These are phyloP conservation scores for Fraxinus pennsylvanica DNA, from an alignment of 257 asterid genomes.

Conservation along the genomic window DNA sequence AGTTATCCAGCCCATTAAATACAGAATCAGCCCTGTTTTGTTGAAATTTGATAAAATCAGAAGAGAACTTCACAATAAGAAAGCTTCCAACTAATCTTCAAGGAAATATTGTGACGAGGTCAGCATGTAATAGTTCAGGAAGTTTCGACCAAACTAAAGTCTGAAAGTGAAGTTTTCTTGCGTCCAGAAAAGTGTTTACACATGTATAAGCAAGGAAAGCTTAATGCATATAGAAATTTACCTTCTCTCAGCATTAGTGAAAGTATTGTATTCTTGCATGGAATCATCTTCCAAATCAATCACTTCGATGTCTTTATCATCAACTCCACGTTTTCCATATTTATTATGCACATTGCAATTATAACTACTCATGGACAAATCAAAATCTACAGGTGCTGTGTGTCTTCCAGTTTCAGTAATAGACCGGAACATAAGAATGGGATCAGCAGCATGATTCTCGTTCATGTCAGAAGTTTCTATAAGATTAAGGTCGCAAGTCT, in stretches of 20 bases:
- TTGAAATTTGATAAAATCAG: conserved; percentile 19
- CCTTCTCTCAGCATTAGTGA: conserved; percentile 61
- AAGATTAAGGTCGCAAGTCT: conserved; percentile 86
- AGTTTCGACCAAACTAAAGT: too few species aligned
- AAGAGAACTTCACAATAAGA: too few species aligned
- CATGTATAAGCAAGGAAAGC: not conserved
- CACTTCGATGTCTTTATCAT: conserved; percentile 68
- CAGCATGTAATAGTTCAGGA: too few species aligned
- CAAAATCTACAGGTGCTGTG: conserved; percentile 55
- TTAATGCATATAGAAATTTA: conserved; percentile 27
- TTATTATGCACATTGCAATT: conserved; percentile 35
- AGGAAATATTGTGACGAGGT: too few species aligned
- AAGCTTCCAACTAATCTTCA: too few species aligned
- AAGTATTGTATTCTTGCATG: conserved; percentile 51
- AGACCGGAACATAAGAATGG: conserved; percentile 45
- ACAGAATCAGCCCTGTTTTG: conserved; percentile 63
- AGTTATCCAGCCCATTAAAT: conserved; percentile 65
- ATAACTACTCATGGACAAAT: conserved; percentile 58
- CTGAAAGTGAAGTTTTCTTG: not conserved
- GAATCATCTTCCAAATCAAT: conserved; percentile 91
- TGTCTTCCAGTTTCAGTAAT: conserved; percentile 42
- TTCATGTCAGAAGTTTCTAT: conserved; percentile 60
- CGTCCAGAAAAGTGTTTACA: not conserved
- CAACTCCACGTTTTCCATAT: conserved; percentile 42
- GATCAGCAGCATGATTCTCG: conserved; percentile 50